Base-by-base conservation (phyloP, 164 flowering plant genomes). In the Vitis rotundifolia region DNA sequence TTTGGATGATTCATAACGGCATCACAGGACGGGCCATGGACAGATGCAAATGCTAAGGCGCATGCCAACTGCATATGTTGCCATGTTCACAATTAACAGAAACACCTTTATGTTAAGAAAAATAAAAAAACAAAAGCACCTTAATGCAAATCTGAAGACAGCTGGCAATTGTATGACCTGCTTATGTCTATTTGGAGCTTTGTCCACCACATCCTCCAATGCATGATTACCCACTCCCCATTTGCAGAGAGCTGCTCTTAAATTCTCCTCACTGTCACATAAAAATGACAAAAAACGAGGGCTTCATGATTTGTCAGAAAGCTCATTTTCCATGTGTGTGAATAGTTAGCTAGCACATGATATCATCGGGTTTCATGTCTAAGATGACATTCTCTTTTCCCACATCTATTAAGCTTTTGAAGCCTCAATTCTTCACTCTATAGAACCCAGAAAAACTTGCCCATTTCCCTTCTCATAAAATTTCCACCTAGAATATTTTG, bases 1-100 rank as follows among this genome's bases (percentile, higher is more conserved):
- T 91, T 95, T 65, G 99, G 99, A 84, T 95, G 99, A 76, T 93
- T 91, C 64, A 95, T 89, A 29, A 98, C 99, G 67, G 89, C 75
- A 81, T 91, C 98, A 84, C 91, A 86, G 50, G 97, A 75, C 26
- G 86, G 60, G 49, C 79, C 82, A 79, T 93, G 93, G 55, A 95
- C 71, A 59, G 94, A 90, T 82, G 93, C 98, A 81, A 95, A 95
- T 19, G 97, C 85, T 77, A 91, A 79, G 48, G 99, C 91, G 83
- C 99, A 95, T 18, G 99, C 99, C 81, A 93, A 76, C 99, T 95
- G 88, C 79, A 80, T 28, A 70, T 58, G 37, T 51, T 13, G 73
- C 67, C 48, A 60, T n/a, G 12, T 60, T 61, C 51, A 26, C 11
- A 59, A 44, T 3, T 28, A 62, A 54, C 26, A 22, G 26, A 22